Conservation (phyloP, 2,329 filamentous ascomycete species). For the Nigrospora osmanthi region DNA sequence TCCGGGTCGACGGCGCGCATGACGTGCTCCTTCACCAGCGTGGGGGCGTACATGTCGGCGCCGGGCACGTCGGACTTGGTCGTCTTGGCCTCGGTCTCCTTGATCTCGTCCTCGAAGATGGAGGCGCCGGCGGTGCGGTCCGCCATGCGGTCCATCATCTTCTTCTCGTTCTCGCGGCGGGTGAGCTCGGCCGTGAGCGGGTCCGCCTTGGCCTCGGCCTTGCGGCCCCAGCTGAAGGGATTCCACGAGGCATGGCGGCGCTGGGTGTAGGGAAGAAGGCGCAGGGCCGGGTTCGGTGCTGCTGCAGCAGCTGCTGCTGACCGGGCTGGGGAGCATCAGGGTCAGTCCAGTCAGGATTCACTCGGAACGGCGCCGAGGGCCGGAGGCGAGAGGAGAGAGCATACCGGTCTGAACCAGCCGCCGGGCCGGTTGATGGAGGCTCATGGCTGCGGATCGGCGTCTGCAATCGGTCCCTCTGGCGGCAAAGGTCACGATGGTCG, state of each 20-base stretch:
- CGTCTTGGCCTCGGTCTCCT: constrained; percentile 17
- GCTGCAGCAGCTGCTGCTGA: constrained; percentile 3
- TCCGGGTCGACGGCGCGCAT: constrained; percentile 65
- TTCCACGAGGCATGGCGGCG: constrained; percentile 34
- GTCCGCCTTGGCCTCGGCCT: constrained; percentile 11
- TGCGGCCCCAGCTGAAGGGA: constrained; percentile 28
- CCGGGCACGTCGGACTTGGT: background rate
- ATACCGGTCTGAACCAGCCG: constrained; percentile 54
- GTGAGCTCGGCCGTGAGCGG: constrained; percentile 19
- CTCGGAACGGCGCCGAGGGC: too few species aligned
- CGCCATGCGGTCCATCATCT: constrained; percentile 32
- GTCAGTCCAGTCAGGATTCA: background rate
- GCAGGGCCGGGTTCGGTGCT: constrained; percentile 12
- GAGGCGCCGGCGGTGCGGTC: constrained; percentile 42
- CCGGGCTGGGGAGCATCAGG: constrained; percentile 7
- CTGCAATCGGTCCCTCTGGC: background rate
- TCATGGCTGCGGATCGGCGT: constrained; percentile 42
- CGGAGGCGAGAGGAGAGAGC: constrained; percentile 17
- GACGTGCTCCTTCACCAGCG: constrained; percentile 38
- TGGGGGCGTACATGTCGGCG: constrained; percentile 3
- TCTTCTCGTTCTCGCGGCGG: constrained; percentile 31
- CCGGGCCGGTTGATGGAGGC: constrained; percentile 54
- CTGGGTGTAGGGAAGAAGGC: constrained; percentile 21
- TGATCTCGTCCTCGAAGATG: constrained; percentile 54
- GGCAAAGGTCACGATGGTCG: background rate